Evolutionary conservation across 768 basidiomycete genomes (phyloP).

Genomic region (Lactarius psammicola): DNA sequence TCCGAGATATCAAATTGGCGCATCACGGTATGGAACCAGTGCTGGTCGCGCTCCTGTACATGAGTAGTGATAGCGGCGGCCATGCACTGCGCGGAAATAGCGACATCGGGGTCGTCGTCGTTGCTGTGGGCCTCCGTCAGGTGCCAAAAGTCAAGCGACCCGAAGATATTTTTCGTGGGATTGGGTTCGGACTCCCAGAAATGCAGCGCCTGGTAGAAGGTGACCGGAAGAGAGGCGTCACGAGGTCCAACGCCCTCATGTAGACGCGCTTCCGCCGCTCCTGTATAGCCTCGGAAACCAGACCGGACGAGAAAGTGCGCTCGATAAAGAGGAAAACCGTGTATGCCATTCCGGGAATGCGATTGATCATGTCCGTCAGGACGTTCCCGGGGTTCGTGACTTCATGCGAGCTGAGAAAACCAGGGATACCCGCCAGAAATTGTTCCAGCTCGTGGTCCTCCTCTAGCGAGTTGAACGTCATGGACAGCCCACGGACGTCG

Average conservation of each 20-base stretch:
- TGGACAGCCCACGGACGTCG: constrained; percentile 20
- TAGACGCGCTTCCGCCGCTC: constrained; percentile 17
- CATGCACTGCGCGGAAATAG: constrained; percentile 21
- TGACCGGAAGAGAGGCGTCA: constrained; percentile 16
- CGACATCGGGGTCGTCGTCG: constrained; percentile 24
- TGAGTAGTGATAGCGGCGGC: constrained; percentile 9
- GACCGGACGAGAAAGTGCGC: constrained; percentile 20
- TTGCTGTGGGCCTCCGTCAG: constrained; percentile 16
- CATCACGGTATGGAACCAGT: constrained; percentile 14
- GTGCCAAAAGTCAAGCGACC: constrained; percentile 19
- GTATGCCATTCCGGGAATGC: constrained; percentile 20
- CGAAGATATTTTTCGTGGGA: constrained; percentile 11
- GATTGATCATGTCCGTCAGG: constrained; percentile 6
- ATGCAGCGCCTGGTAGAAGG: constrained; percentile 21
- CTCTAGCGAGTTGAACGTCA: constrained; percentile 23
- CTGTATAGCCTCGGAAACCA: constrained; percentile 18
- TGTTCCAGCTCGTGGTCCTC: constrained; percentile 26
- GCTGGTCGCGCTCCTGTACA: constrained; percentile 19
- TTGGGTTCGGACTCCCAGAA: constrained; percentile 16
- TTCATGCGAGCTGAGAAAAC: constrained; percentile 22
- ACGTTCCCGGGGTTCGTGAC: constrained; percentile 3
- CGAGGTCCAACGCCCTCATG: constrained; percentile 14
- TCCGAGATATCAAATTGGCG: constrained; percentile 13
- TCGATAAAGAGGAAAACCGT: constrained; percentile 21
- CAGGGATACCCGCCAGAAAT: constrained; percentile 22